These are phyloP conservation scores for Meredithiella fracta DNA, from an alignment of 2,329 filamentous ascomycete genomes.

Conservation along the genomic window DNA sequence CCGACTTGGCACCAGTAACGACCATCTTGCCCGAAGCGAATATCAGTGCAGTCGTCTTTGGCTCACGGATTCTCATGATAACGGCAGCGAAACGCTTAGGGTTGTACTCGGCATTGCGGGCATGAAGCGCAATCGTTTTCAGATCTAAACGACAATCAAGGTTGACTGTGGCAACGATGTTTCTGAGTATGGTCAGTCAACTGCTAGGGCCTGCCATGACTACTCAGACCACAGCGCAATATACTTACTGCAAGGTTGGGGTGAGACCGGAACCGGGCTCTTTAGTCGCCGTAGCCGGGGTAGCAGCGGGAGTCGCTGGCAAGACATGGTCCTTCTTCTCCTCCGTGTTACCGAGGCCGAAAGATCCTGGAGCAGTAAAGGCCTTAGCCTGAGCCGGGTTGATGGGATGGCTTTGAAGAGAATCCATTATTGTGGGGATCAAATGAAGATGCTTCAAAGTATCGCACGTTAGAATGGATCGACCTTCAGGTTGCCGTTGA, in stretches of 20 bases:
- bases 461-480: not conserved
- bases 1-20: conserved; percentile 91
- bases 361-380: conserved; percentile 80
- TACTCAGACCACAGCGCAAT: conserved; percentile 18
- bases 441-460: not conserved
- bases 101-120: conserved; percentile 96
- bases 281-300: conserved; percentile 66
- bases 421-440: conserved; percentile 52
- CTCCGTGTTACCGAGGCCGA: conserved; percentile 68
- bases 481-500: not conserved
- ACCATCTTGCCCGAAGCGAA: conserved; percentile 99
- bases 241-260: conserved; percentile 93
- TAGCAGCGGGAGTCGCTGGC: conserved; percentile 81
- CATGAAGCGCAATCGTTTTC: conserved; percentile 97
- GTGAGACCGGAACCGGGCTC: conserved; percentile 73
- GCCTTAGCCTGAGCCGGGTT: conserved; percentile 88
- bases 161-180: conserved; percentile 98
- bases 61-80: conserved; percentile 98
- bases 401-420: conserved; percentile 77
- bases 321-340: conserved; percentile 55
- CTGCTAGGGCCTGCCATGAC: conserved; percentile 19
- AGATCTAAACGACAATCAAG: conserved; percentile 92
- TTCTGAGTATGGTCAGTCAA: conserved; percentile 52
- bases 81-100: conserved; percentile 98
- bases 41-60: conserved; percentile 95